Conservation (phyloP, 768 basidiomycete genomes). For the Omphalotus guepiniiformis region DNA sequence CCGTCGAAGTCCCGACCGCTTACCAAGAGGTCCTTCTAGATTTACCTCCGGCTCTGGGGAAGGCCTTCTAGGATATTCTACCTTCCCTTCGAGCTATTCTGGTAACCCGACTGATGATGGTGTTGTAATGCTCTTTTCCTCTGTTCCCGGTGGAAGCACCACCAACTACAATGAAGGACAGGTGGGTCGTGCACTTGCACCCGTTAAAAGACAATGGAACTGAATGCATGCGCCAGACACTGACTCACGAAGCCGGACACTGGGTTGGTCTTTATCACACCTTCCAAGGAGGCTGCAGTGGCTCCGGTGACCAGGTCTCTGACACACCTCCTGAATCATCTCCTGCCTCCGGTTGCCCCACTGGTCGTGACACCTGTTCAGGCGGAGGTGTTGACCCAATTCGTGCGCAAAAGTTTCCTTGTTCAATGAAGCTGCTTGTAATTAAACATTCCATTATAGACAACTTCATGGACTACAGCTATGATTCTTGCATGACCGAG, state of each 20-base stretch:
- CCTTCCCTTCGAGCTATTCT: slow-evolving; percentile 34
- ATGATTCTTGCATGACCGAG: slow-evolving; percentile 27
- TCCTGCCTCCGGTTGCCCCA: slow-evolving; percentile 27
- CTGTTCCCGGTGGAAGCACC: slow-evolving; percentile 29
- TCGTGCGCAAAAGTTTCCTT: slow-evolving; percentile 13
- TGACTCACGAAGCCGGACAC: slow-evolving; percentile 43
- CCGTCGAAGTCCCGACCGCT: neutral
- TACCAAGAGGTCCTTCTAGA: slow-evolving; percentile 15
- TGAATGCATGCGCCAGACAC: slow-evolving; percentile 28
- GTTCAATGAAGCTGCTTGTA: neutral
- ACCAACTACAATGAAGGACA: slow-evolving; percentile 27
- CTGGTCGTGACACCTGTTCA: slow-evolving; percentile 20
- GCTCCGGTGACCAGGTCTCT: slow-evolving; percentile 32
- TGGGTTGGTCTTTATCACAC: slow-evolving; percentile 43
- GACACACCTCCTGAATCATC: slow-evolving; percentile 36
- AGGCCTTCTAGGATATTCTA: slow-evolving; percentile 40
- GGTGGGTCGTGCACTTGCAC: neutral
- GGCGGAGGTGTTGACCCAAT: slow-evolving; percentile 24
- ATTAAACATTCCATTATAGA: neutral
- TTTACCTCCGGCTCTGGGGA: slow-evolving; percentile 24
- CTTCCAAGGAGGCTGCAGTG: slow-evolving; percentile 35
- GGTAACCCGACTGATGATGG: slow-evolving; percentile 33
- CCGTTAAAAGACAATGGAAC: neutral
- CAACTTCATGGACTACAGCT: slow-evolving; percentile 32
- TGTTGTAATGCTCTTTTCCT: slow-evolving; percentile 27